Conservation (phyloP, 2,329 filamentous ascomycete genomes). For the Thielaviopsis ethacetica region DNA sequence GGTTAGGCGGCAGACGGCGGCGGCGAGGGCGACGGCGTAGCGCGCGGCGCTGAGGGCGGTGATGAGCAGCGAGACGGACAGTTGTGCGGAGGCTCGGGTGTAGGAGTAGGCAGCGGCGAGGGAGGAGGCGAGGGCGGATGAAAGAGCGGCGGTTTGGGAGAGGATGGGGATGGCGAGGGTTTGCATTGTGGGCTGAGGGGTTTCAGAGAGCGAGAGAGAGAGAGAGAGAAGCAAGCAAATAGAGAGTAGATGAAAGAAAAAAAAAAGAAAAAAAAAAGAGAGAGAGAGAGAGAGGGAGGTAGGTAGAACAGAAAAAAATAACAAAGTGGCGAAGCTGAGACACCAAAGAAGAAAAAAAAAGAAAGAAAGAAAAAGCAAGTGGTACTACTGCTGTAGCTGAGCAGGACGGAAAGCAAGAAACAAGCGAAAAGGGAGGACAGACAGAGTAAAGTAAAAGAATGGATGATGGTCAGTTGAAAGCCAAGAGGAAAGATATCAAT, state of each 20-base stretch:
- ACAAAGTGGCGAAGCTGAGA: neutral
- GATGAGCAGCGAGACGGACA: neutral
- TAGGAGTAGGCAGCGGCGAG: neutral
- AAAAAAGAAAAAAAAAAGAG: neutral
- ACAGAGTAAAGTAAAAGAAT: neutral
- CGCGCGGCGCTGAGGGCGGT: neutral
- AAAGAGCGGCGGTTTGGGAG: too few relatives aligned
- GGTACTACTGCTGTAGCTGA: too few relatives aligned
- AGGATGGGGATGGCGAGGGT: too few relatives aligned
- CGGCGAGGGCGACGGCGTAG: neutral
- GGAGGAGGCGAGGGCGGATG: neutral
- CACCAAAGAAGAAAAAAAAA: too few relatives aligned
- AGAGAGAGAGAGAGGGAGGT: neutral
- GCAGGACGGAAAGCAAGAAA: neutral
- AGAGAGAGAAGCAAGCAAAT: neutral
- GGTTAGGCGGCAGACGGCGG: neutral
- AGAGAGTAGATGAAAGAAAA: neutral
- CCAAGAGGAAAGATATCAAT: neutral
- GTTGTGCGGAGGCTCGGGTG: neutral
- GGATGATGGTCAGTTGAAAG: neutral
- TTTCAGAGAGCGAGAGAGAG: too few relatives aligned
- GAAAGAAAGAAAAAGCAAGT: too few relatives aligned
- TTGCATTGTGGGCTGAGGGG: too few relatives aligned
- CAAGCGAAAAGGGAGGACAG: neutral
- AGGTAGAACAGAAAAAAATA: too few relatives aligned